Evolutionary conservation across 768 basidiomycete genomes (phyloP), one percentile per base, ranked within the genome.

Genomic region (Collybiopsis luxurians): DNA sequence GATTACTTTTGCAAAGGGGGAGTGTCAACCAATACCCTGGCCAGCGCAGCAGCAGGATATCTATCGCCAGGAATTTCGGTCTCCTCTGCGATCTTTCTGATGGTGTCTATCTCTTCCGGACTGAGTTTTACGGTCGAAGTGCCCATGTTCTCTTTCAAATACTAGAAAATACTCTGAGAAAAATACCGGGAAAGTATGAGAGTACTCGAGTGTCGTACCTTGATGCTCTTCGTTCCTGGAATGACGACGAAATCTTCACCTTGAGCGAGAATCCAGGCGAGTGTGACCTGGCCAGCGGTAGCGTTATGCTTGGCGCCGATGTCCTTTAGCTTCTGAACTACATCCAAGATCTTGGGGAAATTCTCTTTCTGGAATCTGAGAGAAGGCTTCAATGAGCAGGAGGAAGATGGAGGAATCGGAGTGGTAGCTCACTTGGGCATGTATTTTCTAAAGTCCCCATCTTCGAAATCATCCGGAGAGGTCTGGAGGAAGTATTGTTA

Each of bases 241-340:
- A 80, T 79, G 27, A 76, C 68, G 50, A 76, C 69, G 58, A 80
- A 66, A 44, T 77, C 72, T 13, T 66, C 64, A 6, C 76, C 75
- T 61, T 79, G 75, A 12, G 75, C 72, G 9, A 81, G 67, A 11
- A 80, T 66, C 78, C 76, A 81, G 0, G 80, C 80, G n/a, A 84
- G 71, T 1, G 74, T 61, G 30, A 80, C 67, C 63, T 83, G 81
- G 11, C 77, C 75, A 2, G 75, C 64, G 7, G 79, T 78, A 2
- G 73, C 77, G 39, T 69, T 60, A 56, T 79, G 68, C 49, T 71
- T 75, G 38, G 62, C 62, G 13, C 74, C 78, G 24, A 80, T 68
- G 12, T 61, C 61, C 47, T 71, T 66, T 19, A 81, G 62, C 11
- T 66, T 67, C 17, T 78, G 72, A 6, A 68, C 76, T n/a, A 82